Base-by-base conservation (phyloP, 75 land plant genomes). In the Sequoiadendron giganteum region DNA sequence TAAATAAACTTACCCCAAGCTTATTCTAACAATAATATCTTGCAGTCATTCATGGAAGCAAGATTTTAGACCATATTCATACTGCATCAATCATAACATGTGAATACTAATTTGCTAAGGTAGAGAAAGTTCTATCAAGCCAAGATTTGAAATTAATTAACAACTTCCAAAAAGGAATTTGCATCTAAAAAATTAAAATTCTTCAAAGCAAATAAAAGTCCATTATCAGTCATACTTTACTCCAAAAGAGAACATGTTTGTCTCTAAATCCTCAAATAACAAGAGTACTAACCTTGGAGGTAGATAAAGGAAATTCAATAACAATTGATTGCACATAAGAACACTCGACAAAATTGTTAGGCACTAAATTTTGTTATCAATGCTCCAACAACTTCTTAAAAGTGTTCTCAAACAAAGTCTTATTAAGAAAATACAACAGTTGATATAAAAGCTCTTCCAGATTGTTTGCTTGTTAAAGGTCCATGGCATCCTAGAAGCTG, bases 291-390 rank as follows among this genome's bases (percentile, higher is more conserved):
- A 95, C 99, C 98, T 96, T 97, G 3, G 99, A 97, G 52, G 99
- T 93, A 91, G 96, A 97, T 90, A 97, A 97, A 21, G 96, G 98
- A 1, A 96, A 90, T 39, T 95, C 98, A 81, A 96, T 97, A 70
- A 97, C 81, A 47, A 32, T 96, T 52, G 99, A 97, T 45, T 93
- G 96, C 76, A 97, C 99, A 88, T 90, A 97, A 10, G 95, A 89
- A 85, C 98, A 97, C 87, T 96, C 99, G 9, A 28, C 70, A 65
- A 65, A 65, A 65, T 65, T 65, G 70, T 65, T 21, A 7, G 61
- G 61, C 70, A 21, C 30, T 65, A 1, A 65, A 65, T 0, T 28
- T 28, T 28, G 3, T 65, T 65, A 30, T 25, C 70, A 28, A 65
- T 61, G 68, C 68, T 61, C 68, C 68, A 61, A n/a, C 68, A 61